Base-by-base conservation (phyloP, 106 monocot genomes). In the Triglochin maritima region DNA sequence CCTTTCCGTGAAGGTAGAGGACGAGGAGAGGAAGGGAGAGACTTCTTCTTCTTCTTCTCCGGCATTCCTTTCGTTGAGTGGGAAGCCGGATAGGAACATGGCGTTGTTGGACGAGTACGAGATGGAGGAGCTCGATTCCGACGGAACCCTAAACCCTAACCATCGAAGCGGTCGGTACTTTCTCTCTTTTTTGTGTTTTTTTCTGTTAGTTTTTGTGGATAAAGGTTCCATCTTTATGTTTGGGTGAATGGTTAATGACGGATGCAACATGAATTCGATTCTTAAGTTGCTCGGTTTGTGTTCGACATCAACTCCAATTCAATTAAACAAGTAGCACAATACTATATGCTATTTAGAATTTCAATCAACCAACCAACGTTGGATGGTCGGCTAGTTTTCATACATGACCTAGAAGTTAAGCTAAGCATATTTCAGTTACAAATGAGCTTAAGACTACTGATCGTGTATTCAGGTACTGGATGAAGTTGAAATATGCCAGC, bases 101-200 rank as follows among this genome's bases (percentile, higher is more conserved):
- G 64, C 81, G 7, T 57, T 90, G 73, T 88, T 88, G 9, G 88
- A 96, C 46, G 95, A 95, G 13, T 90, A 87, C 71, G 90, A 87
- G 42, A 66, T 90, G 62, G 90, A 86, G 65, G 90, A 88, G 81
- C 78, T 88, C 60, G 84, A 86, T 48, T 9, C 71, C 14, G 69
- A 57, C 42, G 14, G 3, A 17, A 72, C 68, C 69, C 29, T 29
- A 29, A 43, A 29, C 12, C 77, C 76, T 0, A 83, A 77, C 43
- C 95, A 96, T 62, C 77, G 82, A 54, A 91, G 88, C 49, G 95
- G 95, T 91, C 12, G 49, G 80, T 78, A 4, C 1, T 41, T 59
- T 44, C 17, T 58, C 57, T n/a, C 11, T 41, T 44, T 68, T 11
- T 4, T 63, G 4, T 14, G 6, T 11, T 0, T 63, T 15, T 49